These are phyloP conservation scores for Citrus trifoliata DNA, from an alignment of 345 rosid genomes.

Conservation along the genomic window DNA sequence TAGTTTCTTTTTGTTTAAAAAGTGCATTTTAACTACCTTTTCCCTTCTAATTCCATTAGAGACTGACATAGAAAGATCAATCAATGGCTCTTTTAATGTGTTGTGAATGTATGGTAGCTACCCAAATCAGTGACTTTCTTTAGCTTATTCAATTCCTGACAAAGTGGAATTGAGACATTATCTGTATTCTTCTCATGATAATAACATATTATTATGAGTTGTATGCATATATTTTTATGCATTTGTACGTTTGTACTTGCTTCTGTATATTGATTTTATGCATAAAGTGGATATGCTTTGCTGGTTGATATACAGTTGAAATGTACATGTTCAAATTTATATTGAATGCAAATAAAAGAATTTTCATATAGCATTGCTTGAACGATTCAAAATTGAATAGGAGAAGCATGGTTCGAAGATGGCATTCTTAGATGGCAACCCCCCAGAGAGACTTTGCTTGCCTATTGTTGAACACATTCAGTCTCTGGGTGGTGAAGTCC, in stretches of 20 bases:
- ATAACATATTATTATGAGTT: background rate
- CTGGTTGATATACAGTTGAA: background rate
- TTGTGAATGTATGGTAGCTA: background rate
- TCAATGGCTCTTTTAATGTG: background rate
- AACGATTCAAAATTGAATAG: conserved; percentile 30
- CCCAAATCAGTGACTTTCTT: background rate
- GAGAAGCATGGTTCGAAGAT: conserved; percentile 97
- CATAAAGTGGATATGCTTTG: background rate
- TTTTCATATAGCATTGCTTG: background rate
- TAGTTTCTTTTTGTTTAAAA: background rate
- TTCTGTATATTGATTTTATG: background rate
- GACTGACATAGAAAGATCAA: background rate
- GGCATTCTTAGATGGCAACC: conserved; percentile 98
- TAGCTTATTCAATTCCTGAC: background rate
- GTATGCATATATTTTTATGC: background rate
- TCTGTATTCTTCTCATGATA: background rate
- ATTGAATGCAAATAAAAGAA: background rate
- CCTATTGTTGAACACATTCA: conserved; percentile 75
- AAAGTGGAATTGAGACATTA: background rate
- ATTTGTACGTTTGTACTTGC: background rate
- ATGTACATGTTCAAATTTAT: background rate
- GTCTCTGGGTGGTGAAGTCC: conserved; percentile 81
- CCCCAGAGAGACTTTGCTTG: conserved; percentile 92
- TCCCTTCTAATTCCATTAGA: background rate
- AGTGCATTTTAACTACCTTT: background rate